Base-by-base conservation (phyloP, 2,329 filamentous ascomycete species). In the Aureobasidium sp. region DNA sequence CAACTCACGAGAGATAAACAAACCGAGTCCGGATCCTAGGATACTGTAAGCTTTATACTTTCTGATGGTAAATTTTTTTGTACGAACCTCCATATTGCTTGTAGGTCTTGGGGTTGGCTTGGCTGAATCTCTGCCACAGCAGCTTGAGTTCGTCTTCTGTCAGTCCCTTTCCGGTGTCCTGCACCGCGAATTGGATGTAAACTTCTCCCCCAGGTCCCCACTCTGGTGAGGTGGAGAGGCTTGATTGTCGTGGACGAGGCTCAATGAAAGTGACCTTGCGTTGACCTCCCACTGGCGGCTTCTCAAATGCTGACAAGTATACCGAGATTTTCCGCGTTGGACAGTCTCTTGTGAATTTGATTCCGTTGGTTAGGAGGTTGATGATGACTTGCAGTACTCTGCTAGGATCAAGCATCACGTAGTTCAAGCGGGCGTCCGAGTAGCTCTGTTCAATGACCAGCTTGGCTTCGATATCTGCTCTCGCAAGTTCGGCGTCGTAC, bases 81-180 rank as follows among this genome's bases (percentile, higher is more conserved):
- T 1, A 21, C 21, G 21, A 21, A 0, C 86, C 86, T 25, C 86
- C 86, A 65, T 89, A 88, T 63, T 86, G 81, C 41, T 86, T 81
- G 64, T 87, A 85, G 0, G 85, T 88, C 62, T 80, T 81, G 3
- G 84, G 82, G n/a, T 81, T 86, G 0, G 85, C 84, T 71, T 89
- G 86, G 16, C 84, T 82, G 69, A 89, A 89, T 36, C 85, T 80
- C 65, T 87, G 81, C 70, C 89, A 89, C 0, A 90, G 76, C 42
- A 80, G 63, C 1, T 67, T 63, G 13, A 67, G 69, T 49, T 76
- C 73, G 1, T 71, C 68, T 11, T 70, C 67, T 1, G 66, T 68
- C 5, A 76, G 65, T 0, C 74, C 74, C 13, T 70, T 68, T 8
- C 74, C 73, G 4, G 72, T 75, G 62, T 76, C 74, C 6, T 63